These are phyloP conservation scores for Alternaria longipes DNA, from an alignment of 2,329 filamentous ascomycete genomes.

Conservation along the genomic window DNA sequence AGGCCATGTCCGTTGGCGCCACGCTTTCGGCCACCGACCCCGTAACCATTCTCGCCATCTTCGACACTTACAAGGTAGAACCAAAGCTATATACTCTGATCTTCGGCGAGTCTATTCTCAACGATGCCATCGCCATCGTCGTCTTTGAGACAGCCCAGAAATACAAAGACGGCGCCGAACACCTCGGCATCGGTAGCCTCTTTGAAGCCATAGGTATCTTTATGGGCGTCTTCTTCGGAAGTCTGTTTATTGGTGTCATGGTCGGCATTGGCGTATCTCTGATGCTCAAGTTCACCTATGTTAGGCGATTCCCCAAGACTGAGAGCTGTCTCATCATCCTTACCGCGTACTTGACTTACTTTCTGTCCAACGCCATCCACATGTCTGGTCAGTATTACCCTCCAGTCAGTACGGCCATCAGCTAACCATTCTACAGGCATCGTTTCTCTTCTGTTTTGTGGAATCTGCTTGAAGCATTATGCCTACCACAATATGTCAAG, in stretches of 20 bases:
- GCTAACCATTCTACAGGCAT: constrained; percentile 70
- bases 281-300: constrained; percentile 91
- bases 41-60: constrained; percentile 97
- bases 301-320: constrained; percentile 92
- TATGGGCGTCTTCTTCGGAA: constrained; percentile 94
- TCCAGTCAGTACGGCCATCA: not conserved
- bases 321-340: constrained; percentile 94
- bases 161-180: constrained; percentile 78
- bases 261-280: constrained; percentile 89
- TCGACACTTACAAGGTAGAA: constrained; percentile 99
- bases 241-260: constrained; percentile 84
- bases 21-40: constrained; percentile 97
- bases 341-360: constrained; percentile 96
- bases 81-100: constrained; percentile 99
- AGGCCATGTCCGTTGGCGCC: constrained; percentile 95
- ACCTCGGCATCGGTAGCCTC: constrained; percentile 78
- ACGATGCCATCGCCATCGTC: constrained; percentile 98
- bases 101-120: constrained; percentile 97
- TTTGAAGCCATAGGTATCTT: constrained; percentile 95
- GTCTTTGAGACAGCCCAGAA: constrained; percentile 97
- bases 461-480: constrained; percentile 98
- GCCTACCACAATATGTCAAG: constrained; percentile 99
- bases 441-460: constrained; percentile 95
- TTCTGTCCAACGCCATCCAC: constrained; percentile 94
- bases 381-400: constrained; percentile 79